phyloP scores from a whole-genome alignment of 768 basidiomycete species.

The Udeniomyces megalosporus region DNA sequence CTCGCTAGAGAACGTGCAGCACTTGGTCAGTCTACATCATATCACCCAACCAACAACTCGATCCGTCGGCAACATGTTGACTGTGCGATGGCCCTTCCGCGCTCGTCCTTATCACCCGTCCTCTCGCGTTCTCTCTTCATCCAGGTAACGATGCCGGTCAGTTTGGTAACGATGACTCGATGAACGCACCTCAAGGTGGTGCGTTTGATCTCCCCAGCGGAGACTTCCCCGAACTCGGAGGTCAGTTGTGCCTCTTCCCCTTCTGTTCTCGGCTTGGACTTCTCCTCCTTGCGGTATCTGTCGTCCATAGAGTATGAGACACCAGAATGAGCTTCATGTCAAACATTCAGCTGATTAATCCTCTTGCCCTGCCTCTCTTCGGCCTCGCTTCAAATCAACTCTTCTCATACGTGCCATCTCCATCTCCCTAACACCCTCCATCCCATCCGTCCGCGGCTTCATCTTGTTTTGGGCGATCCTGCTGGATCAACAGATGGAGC shows the following conservation, averaged over 20 bases:
- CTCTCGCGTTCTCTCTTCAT: not conserved
- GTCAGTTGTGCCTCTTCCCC: no score
- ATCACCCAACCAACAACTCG: no score
- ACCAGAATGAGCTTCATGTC: no score
- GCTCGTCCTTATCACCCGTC: not conserved
- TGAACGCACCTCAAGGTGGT: not conserved
- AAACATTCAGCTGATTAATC: no score
- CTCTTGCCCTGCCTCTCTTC: not conserved
- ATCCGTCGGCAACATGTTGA: no score
- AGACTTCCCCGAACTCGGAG: constrained; percentile 14
- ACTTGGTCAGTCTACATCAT: constrained; percentile 15
- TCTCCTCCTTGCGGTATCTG: no score
- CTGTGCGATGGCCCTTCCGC: no score
- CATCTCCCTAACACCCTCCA: not conserved
- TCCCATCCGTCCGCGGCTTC: not conserved
- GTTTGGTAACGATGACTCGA: not conserved
- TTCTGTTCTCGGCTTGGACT: no score
- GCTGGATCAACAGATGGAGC: not conserved
- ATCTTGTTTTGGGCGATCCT: not conserved
- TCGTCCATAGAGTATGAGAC: no score
- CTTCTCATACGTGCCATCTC: not conserved
- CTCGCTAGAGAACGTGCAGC: constrained; percentile 7
- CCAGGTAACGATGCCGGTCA: constrained; percentile 12
- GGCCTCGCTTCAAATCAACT: no score
- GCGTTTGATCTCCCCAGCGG: constrained; percentile 2